Evolutionary conservation across 306 rosid species (phyloP).

Genomic region (Trifolium subterraneum): DNA sequence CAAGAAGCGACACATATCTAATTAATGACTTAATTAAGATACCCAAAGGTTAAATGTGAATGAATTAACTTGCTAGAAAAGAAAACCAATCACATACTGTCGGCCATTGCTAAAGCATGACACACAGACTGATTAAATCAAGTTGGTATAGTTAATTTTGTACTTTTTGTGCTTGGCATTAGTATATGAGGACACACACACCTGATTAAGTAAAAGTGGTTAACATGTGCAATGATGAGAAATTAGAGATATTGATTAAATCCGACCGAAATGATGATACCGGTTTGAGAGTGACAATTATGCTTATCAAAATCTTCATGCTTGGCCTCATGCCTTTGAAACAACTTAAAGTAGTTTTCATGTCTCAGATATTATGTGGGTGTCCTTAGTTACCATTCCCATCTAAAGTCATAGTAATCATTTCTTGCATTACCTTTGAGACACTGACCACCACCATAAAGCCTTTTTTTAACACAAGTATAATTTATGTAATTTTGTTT

Average conservation of each 20-base stretch:
- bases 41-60: not conserved
- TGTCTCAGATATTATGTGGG: conserved; percentile 28
- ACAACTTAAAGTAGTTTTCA: conserved; percentile 19
- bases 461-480: not conserved
- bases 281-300: conserved; percentile 34
- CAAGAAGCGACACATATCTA: not conserved
- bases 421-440: conserved; percentile 28
- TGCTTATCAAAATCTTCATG: conserved; percentile 44
- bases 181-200: conserved; percentile 31
- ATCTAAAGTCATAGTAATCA: conserved; percentile 37
- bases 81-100: not conserved
- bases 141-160: conserved; percentile 11
- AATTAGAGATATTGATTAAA: conserved; percentile 37
- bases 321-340: conserved; percentile 40
- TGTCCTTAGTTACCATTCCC: conserved; percentile 20
- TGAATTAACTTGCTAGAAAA: not conserved
- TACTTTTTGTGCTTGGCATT: conserved; percentile 38
- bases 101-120: conserved; percentile 3
- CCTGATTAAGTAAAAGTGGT: conserved; percentile 3
- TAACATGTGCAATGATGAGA: conserved; percentile 39
- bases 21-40: not conserved
- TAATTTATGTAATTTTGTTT: not conserved
- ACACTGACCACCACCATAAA: not conserved
- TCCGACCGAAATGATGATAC: conserved; percentile 48
- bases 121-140: not conserved